Conservation (phyloP, 805 yeast species). For the Clavispora vitiphila region DNA sequence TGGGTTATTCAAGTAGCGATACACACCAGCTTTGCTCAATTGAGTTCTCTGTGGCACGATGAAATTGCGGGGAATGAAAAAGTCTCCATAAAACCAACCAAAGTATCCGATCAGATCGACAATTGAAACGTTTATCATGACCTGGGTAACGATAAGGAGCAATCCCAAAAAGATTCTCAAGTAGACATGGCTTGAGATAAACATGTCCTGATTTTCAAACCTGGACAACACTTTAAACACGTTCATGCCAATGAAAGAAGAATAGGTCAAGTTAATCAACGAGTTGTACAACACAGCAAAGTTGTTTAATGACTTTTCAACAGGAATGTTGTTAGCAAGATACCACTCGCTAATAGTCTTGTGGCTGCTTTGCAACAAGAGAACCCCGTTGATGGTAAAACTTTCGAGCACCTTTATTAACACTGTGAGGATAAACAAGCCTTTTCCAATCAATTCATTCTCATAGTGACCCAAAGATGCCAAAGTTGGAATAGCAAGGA, state of each 20-base stretch:
- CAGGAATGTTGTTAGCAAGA: conserved; percentile 59
- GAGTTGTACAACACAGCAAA: conserved; percentile 66
- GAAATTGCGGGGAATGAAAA: conserved; percentile 54
- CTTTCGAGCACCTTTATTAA: conserved; percentile 48
- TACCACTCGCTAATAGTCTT: conserved; percentile 63
- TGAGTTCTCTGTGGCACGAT: conserved; percentile 34
- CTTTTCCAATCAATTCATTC: conserved; percentile 12
- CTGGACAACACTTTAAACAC: conserved; percentile 20
- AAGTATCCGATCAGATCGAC: conserved; percentile 69
- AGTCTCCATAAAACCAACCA: conserved; percentile 91
- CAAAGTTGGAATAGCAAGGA: conserved; percentile 39
- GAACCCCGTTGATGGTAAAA: conserved; percentile 43
- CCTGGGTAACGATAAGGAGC: conserved; percentile 52
- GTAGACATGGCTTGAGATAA: conserved; percentile 36
- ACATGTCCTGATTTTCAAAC: conserved; percentile 10
- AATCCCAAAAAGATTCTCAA: conserved; percentile 57
- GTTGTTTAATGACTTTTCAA: conserved; percentile 61
- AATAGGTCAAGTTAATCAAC: conserved; percentile 49
- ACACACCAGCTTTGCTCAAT: conserved; percentile 74
- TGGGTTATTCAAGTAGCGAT: conserved; percentile 77
- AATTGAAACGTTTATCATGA: conserved; percentile 66
- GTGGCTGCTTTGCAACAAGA: conserved; percentile 53
- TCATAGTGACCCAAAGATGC: conserved; percentile 22
- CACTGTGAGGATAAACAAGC: conserved; percentile 38
- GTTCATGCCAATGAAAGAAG: conserved; percentile 43